These are phyloP conservation scores for Acanthamoeba castellanii DNA, from an alignment of 208 protist genomes.

Conservation along the genomic window DNA sequence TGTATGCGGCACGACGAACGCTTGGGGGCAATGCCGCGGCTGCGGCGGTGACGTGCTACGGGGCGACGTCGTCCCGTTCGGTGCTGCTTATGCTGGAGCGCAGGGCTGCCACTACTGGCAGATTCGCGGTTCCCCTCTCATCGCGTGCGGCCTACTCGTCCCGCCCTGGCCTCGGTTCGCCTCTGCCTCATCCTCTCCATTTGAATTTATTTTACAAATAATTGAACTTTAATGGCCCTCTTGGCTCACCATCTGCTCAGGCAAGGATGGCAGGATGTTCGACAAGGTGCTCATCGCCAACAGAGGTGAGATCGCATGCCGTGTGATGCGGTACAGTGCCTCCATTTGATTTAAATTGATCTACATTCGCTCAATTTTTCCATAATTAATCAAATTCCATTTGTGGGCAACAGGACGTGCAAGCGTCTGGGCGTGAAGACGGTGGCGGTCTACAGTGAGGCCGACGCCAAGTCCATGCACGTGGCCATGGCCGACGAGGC, in stretches of 20 bases:
- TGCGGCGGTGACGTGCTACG: background rate
- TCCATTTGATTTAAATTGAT: constrained; percentile 75
- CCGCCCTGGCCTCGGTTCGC: background rate
- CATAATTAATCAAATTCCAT: too few species aligned
- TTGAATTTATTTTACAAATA: background rate
- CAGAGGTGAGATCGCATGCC: constrained; percentile 91
- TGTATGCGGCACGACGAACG: background rate
- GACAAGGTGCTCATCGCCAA: constrained; percentile 27
- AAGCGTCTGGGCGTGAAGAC: background rate
- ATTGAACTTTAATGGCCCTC: background rate
- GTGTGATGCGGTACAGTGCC: constrained; percentile 89
- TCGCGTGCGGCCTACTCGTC: background rate
- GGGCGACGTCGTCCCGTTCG: background rate
- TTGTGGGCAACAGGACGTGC: constrained; percentile 68
- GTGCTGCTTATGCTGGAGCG: background rate
- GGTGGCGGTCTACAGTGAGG: constrained; percentile 74
- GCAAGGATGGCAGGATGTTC: background rate
- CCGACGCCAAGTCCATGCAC: constrained; percentile 87
- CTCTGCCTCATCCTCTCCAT: too few species aligned
- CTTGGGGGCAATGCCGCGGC: background rate
- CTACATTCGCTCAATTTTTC: constrained; percentile 86
- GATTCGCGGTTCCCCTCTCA: background rate
- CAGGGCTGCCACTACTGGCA: background rate
- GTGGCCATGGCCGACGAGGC: constrained; percentile 87
- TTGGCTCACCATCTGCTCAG: background rate